phyloP scores from a whole-genome alignment of 495 filamentous ascomycete species.

The Daldinia decipiens region DNA sequence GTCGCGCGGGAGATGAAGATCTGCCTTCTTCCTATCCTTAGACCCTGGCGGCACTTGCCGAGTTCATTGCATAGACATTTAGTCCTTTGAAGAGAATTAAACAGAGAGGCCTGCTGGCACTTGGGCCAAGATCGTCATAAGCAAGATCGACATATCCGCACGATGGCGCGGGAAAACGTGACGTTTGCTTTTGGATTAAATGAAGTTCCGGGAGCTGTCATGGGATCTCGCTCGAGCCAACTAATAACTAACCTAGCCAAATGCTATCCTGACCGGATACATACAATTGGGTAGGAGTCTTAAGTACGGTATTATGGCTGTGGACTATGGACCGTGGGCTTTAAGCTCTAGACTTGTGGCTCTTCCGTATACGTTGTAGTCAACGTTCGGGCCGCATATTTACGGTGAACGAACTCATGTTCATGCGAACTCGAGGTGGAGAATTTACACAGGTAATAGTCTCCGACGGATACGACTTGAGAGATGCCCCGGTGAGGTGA shows the following conservation, averaged over 20 bases:
- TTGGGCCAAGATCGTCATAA: conserved; percentile 38
- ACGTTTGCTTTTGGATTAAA: conserved; percentile 2
- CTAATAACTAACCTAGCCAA: background rate
- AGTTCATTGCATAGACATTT: conserved; percentile 10
- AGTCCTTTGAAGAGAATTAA: conserved; percentile 6
- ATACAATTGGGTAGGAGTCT: conserved; percentile 21
- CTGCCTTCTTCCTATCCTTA: conserved; percentile 21
- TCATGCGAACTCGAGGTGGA: conserved; percentile 31
- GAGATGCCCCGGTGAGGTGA: conserved; percentile 27
- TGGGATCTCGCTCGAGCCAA: background rate
- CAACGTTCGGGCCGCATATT: conserved; percentile 21
- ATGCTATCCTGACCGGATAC: background rate
- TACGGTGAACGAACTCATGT: conserved; percentile 15
- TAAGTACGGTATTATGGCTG: conserved; percentile 8
- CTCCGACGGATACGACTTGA: conserved; percentile 27
- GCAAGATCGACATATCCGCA: conserved; percentile 40
- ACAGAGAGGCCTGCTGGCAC: conserved; percentile 7
- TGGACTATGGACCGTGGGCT: background rate
- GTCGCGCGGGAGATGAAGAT: conserved; percentile 42
- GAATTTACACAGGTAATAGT: conserved; percentile 23
- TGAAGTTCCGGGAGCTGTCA: conserved; percentile 3
- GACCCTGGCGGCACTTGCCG: conserved; percentile 38
- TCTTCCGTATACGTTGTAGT: conserved; percentile 5
- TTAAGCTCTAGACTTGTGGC: background rate
- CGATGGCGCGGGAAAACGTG: conserved; percentile 38